Evolutionary conservation across 164 flowering plant species (phyloP), one percentile per base, ranked within the genome.

Genomic region (Paratinospora sagittata): DNA sequence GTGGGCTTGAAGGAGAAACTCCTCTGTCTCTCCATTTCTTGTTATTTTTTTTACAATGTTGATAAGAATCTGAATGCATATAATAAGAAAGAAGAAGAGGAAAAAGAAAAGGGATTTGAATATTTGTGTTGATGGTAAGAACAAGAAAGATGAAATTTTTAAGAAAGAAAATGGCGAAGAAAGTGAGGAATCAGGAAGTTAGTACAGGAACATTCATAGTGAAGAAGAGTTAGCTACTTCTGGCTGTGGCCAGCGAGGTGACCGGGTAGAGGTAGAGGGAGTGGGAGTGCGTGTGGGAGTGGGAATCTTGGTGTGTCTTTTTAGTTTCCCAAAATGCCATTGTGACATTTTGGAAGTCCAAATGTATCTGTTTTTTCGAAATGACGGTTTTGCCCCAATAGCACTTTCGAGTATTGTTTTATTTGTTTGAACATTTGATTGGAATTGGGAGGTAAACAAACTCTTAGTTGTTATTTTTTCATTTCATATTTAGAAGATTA

Each of bases 11-110:
- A 33, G 66, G 89, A 85, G 85, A 90, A 86, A 78, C 90, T 88
- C 68, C 85, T 87, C 74, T 89, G 96, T 73, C 81, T 85, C 79
- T 90, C 92, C 96, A 92, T 90, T 65, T 65, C 19, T 57, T 61
- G 8, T 52, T n/a, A n/a, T 52, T 52, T 49, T 17, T 52, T 30
- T 4, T 30, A 4, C 34, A 30, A 30, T 4, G 34, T 1, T 30
- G 34, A 52, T 7, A 6, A 17, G 19, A n/a, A 52, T 6, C 60
- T 16, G 17, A 52, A 52, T n/a, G 19, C 21, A 52, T 52, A 16
- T 16, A 17, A 52, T 19, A 19, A 52, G 8, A n/a, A n/a, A 19
- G 6, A 52, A 52, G 60, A 52, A 17, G 60, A n/a, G n/a, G n/a
- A n/a, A n/a, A n/a, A n/a, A n/a, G n/a, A n/a, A n/a, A 52, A 17